Evolutionary conservation across 345 rosid genomes (phyloP).

Genomic region (Odontarrhena argentea): DNA sequence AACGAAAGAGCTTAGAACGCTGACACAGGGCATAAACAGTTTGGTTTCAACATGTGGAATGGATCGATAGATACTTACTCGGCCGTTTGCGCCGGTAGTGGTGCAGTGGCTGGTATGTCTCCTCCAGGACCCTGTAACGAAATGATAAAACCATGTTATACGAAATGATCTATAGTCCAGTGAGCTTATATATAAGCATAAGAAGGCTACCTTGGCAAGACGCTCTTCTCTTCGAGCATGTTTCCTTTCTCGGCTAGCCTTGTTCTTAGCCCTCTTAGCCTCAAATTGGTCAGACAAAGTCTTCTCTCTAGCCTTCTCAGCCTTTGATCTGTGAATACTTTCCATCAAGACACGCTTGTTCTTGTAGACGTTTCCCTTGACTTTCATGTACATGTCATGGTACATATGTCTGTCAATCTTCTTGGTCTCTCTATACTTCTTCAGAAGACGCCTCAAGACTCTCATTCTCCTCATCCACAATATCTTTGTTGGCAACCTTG

Average conservation of each 20-base stretch:
- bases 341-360: constrained; percentile 98
- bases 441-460: constrained; percentile 83
- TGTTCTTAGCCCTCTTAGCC: constrained; percentile 94
- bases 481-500: constrained; percentile 90
- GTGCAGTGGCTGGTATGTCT: constrained; percentile 47
- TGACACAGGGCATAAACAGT: neutral
- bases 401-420: constrained; percentile 99
- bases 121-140: constrained; percentile 63
- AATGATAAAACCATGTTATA: neutral
- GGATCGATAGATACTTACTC: constrained; percentile 39
- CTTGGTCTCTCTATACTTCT: constrained; percentile 85
- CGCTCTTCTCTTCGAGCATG: constrained; percentile 87
- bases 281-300: constrained; percentile 90
- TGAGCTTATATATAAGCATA: neutral
- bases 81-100: constrained; percentile 45
- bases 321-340: constrained; percentile 91
- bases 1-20: neutral
- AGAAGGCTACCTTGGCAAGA: constrained; percentile 65
- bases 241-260: constrained; percentile 96
- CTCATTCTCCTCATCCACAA: constrained; percentile 99
- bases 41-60: neutral
- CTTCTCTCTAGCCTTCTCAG: constrained; percentile 98
- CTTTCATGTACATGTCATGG: constrained; percentile 99
- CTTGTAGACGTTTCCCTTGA: constrained; percentile 94
- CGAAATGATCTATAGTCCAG: neutral